Evolutionary conservation across 805 yeast species (phyloP).

Genomic region (Saturnispora galanensis): DNA sequence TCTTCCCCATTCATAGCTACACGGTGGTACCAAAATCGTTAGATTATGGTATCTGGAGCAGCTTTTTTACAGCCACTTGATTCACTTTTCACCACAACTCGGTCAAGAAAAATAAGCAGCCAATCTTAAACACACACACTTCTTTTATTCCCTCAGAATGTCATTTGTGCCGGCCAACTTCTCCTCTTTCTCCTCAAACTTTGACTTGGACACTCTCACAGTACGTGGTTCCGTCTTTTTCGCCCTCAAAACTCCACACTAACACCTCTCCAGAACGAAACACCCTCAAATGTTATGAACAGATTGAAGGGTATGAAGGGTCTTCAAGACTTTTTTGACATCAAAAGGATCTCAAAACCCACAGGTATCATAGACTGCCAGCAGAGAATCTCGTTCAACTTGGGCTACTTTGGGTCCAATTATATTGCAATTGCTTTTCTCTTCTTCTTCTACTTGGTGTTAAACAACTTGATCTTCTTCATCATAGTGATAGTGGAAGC

Average conservation of each 20-base stretch:
- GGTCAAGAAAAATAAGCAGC: background rate
- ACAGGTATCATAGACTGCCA: slow-evolving; percentile 74
- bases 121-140: background rate
- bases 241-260: background rate
- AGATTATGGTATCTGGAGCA: too few species aligned
- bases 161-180: slow-evolving; percentile 31
- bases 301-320: slow-evolving; percentile 64
- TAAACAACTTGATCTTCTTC: slow-evolving; percentile 73
- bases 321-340: slow-evolving; percentile 84
- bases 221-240: slow-evolving; percentile 13
- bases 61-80: background rate
- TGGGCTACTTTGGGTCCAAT: slow-evolving; percentile 79
- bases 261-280: slow-evolving; percentile 20
- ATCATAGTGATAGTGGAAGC: slow-evolving; percentile 51
- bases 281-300: slow-evolving; percentile 40
- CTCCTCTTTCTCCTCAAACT: slow-evolving; percentile 24
- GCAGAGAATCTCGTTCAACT: slow-evolving; percentile 71
- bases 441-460: slow-evolving; percentile 65
- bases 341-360: slow-evolving; percentile 78
- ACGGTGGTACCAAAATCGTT: too few species aligned
- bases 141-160: slow-evolving; percentile 7
- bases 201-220: slow-evolving; percentile 26
- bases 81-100: background rate
- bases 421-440: slow-evolving; percentile 61
- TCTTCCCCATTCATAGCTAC: too few species aligned